A percentile compares a stretch with the other conserved stretches of the same genome.
phyloP scores from a whole-genome alignment of 495 filamentous ascomycete species.

The Aspergillus steynii region DNA sequence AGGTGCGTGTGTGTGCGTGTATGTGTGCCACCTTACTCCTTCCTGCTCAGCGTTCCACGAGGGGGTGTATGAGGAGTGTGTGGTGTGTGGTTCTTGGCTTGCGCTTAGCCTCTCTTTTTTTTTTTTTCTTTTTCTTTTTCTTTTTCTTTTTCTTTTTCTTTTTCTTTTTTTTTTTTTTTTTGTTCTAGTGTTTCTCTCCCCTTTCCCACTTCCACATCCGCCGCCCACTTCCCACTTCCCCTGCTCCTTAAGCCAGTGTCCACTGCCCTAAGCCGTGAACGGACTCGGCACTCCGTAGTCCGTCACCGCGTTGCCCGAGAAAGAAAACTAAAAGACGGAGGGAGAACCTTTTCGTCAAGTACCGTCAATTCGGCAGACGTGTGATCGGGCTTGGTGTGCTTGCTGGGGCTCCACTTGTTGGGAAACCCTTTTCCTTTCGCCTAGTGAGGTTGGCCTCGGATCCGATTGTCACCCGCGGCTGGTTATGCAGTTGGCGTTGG shows the following conservation, averaged over 20 bases:
- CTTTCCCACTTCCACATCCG: neutral
- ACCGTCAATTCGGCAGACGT: neutral
- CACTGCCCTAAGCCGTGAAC: neutral
- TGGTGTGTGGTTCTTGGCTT: too few relatives aligned
- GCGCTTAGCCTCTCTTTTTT: neutral
- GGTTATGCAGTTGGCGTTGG: too few relatives aligned
- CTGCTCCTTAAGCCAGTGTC: neutral
- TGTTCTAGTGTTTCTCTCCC: neutral
- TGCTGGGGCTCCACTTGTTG: neutral
- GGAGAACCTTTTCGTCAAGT: neutral
- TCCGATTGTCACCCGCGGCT: neutral
- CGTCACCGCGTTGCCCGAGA: neutral
- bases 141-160: neutral
- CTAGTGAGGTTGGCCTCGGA: neutral
- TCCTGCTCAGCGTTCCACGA: too few relatives aligned
- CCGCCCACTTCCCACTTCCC: neutral
- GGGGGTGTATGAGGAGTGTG: too few relatives aligned
- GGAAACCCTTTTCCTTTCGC: neutral
- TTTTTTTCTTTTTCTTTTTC: neutral
- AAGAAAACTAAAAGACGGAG: neutral
- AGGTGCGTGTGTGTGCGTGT: too few relatives aligned
- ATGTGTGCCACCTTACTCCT: too few relatives aligned
- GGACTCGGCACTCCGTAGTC: neutral
- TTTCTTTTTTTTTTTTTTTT: slow-evolving; percentile 3
- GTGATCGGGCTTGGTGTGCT: neutral